Conservation (phyloP, 768 basidiomycete species). For the Boletellus sp. region DNA sequence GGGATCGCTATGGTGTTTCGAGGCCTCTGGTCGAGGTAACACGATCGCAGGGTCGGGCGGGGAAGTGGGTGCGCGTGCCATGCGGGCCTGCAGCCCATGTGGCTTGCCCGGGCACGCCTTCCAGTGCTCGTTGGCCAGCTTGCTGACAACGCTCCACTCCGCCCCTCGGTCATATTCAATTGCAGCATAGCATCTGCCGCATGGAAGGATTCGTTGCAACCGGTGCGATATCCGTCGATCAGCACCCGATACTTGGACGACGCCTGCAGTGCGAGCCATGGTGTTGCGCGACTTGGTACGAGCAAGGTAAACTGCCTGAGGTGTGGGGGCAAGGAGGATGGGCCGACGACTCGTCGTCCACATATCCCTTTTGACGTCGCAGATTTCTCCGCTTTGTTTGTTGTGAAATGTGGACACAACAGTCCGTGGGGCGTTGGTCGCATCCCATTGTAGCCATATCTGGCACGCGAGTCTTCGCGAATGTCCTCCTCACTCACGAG, state of each 20-base stretch:
- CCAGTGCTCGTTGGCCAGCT: conserved; percentile 28
- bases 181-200: conserved; percentile 23
- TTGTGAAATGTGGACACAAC: conserved; percentile 27
- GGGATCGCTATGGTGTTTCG: conserved; percentile 1
- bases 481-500: conserved; percentile 16
- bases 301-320: conserved; percentile 10
- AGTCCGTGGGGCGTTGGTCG: conserved; percentile 14
- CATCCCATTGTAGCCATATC: conserved; percentile 21
- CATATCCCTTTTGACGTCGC: conserved; percentile 24
- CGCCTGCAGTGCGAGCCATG: conserved; percentile 19
- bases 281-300: conserved; percentile 1
- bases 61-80: conserved; percentile 11
- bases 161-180: conserved; percentile 28
- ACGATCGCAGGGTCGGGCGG: conserved; percentile 9
- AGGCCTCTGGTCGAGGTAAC: conserved; percentile 3
- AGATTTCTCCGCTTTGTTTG: conserved; percentile 27
- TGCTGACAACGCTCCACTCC: conserved; percentile 24
- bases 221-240: conserved; percentile 14
- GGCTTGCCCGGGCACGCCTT: conserved; percentile 23
- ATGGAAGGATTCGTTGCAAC: conserved; percentile 16
- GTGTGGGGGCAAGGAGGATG: conserved; percentile 5
- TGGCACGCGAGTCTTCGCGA: conserved; percentile 18
- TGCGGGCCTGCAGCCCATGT: conserved; percentile 9
- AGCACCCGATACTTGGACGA: conserved; percentile 1
- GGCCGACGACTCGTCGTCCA: conserved; percentile 1